Evolutionary conservation across 2,329 filamentous ascomycete species (phyloP).

Genomic region (Diplodia scrobiculata): DNA sequence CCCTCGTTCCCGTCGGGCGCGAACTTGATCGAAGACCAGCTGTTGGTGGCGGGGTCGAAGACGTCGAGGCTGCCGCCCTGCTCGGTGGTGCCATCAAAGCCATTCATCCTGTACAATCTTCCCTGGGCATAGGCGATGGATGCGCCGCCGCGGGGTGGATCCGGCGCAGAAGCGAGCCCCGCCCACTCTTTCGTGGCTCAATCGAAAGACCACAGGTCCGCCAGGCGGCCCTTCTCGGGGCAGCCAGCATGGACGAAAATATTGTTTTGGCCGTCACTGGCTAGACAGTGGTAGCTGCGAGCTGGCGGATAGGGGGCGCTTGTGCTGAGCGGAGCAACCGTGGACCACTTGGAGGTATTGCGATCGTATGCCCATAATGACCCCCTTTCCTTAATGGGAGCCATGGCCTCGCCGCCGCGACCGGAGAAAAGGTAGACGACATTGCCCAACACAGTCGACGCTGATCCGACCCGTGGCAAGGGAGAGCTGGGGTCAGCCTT

Average conservation of each 20-base stretch:
- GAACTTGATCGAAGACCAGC: conserved; percentile 48
- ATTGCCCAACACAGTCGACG: conserved; percentile 66
- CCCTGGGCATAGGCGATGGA: conserved; percentile 66
- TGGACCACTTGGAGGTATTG: conserved; percentile 63
- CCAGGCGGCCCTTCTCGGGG: conserved; percentile 62
- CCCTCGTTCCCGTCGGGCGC: conserved; percentile 50
- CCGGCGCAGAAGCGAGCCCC: conserved; percentile 67
- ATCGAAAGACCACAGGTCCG: conserved; percentile 79
- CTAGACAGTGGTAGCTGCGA: conserved; percentile 71
- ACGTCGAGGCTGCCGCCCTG: conserved; percentile 73
- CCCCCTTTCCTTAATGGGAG: conserved; percentile 72
- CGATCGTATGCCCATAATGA: conserved; percentile 77
- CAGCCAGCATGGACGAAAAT: conserved; percentile 78
- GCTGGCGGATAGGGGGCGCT: conserved; percentile 59
- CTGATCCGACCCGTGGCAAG: conserved; percentile 70
- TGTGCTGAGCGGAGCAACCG: conserved; percentile 59
- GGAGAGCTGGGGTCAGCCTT: conserved; percentile 51
- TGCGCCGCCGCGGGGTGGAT: conserved; percentile 66
- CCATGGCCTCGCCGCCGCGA: conserved; percentile 68
- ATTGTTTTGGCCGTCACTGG: conserved; percentile 66
- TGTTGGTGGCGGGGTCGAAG: conserved; percentile 45
- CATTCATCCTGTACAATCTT: conserved; percentile 76
- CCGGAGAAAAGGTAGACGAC: conserved; percentile 82
- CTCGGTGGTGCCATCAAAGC: conserved; percentile 71
- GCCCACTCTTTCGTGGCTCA: conserved; percentile 66